A percentile compares a stretch with the other conserved stretches of the same genome.
phyloP scores from a whole-genome alignment of 441 rosid species.

The Pelargonium citronellum region DNA sequence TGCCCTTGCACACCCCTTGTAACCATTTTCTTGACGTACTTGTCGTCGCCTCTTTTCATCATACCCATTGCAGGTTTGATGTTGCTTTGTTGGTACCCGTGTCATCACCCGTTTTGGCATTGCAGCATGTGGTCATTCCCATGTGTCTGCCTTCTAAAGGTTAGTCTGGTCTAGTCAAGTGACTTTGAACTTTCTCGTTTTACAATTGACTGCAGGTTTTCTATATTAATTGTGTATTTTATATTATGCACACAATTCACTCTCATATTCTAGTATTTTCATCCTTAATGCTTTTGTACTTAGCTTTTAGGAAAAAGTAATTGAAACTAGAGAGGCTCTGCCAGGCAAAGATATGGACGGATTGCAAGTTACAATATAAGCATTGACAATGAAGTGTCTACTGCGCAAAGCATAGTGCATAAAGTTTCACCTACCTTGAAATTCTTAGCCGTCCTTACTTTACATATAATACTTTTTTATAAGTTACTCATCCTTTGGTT shows the following conservation, averaged over 20 bases:
- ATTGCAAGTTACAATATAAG: too few species aligned
- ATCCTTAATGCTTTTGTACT: too few species aligned
- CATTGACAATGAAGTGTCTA: too few species aligned
- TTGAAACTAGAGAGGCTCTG: too few species aligned
- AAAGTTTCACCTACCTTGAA: too few species aligned
- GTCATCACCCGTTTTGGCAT: constrained; percentile 66
- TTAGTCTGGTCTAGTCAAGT: constrained; percentile 20
- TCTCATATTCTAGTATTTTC: not conserved
- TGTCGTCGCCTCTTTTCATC: constrained; percentile 6
- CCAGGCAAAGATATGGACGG: too few species aligned
- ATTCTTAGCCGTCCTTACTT: too few species aligned
- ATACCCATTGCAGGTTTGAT: constrained; percentile 66
- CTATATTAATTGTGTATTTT: not conserved
- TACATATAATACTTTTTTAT: too few species aligned
- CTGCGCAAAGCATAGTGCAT: too few species aligned
- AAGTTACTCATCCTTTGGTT: too few species aligned
- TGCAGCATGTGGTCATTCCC: constrained; percentile 69
- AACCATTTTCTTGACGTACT: constrained; percentile 1
- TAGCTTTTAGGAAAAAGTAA: too few species aligned
- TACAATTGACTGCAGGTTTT: not conserved
- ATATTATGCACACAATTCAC: not conserved
- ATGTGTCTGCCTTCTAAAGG: constrained; percentile 40
- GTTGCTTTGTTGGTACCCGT: constrained; percentile 65
- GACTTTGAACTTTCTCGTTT: not conserved
- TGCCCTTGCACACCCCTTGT: not conserved